Base-by-base conservation (phyloP, 148 eudicot species). In the Chenopodium album region DNA sequence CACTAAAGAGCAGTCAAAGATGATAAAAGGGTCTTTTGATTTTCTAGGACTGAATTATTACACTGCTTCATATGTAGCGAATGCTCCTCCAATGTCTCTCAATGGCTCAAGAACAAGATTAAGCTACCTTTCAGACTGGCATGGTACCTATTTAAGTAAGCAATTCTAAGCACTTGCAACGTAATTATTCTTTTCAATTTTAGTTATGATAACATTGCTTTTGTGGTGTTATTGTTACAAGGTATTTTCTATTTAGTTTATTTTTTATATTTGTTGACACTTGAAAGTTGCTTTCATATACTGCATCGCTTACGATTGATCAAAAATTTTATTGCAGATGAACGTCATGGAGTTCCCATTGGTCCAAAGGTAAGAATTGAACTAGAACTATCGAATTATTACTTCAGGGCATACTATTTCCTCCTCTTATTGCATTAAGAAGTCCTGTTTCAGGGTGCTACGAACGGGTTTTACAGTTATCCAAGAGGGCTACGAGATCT, bases 11-110 rank as follows among this genome's bases (percentile, higher is more conserved):
- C 75, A 87, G 68, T 85, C 88, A 2, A 65, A 6, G 34, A 73
- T 85, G 86, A 16, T 87, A 4, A 77, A 77, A 71, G 83, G 84
- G 3, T 87, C 89, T 7, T 87, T 72, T 17, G 85, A 87, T 82
- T 87, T 84, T 63, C 11, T 87, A 46, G 89, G 89, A 68, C 71
- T 87, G 32, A 87, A 87, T 71, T 85, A 87, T 56, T 85, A 87
- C 76, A 73, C 87, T 9, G 74, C 84, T 56, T 67, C 76, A 19
- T 85, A 82, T 71, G 89, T 82, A 22, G 54, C 82, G 14, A 23
- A 83, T 73, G 60, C 52, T 68, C 19, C 72, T 54, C 23, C 19
- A 3, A 70, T 78, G 9, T 63, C 72, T 14, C 9, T 34, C 73
- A 73, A 72, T 68, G 32, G 71, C n/a, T 76, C 83, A 9, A 14